Evolutionary conservation across 176 grass and related monocot genomes (phyloP).

Genomic region (maize (Zea mays)): Zm-B73-REFERENCE-NAM-5.0 NC_050105.1:4413001-4413500

Average conservation of each 20-base stretch:
- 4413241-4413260: conserved; percentile 64
- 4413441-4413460: not conserved
- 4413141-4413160: conserved; percentile 51
- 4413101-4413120: conserved; percentile 16
- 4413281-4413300: conserved; percentile 14
- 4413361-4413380: not conserved
- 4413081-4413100: conserved; percentile 28
- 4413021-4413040: conserved; percentile 38
- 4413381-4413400: conserved; percentile 21
- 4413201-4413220: conserved; percentile 68
- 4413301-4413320: conserved; percentile 8
- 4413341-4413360: conserved; percentile 8
- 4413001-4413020: conserved; percentile 33
- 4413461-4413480: not conserved
- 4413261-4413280: conserved; percentile 61
- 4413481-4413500: conserved; percentile 8
- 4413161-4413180: conserved; percentile 59
- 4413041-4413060: conserved; percentile 35
- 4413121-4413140: conserved; percentile 58
- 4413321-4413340: conserved; percentile 32
- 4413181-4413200: conserved; percentile 53
- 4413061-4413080: conserved; percentile 41
- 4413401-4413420: conserved; percentile 28
- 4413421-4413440: conserved; percentile 21
- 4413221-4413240: conserved; percentile 22